Base-by-base conservation (phyloP, 164 flowering plant genomes). In the Nymphaea colorata region DNA sequence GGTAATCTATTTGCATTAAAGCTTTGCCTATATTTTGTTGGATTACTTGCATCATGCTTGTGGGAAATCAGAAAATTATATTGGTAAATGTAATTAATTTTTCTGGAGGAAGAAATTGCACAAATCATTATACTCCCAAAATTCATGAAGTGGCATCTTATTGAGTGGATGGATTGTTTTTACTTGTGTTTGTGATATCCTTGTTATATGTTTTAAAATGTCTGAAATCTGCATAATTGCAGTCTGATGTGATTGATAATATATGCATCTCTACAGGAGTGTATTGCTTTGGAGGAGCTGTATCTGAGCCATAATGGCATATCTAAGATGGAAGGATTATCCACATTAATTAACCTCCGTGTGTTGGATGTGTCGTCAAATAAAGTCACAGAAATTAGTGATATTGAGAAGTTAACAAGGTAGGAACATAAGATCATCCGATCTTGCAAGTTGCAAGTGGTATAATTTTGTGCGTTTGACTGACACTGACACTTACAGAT, bases 291-390 rank as follows among this genome's bases (percentile, higher is more conserved):
- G 55, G 99, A 91, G 77, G 99, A 95, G 79, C 77, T 92, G 12
- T 92, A 95, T 77, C 72, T 94, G 87, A 94, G 99, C 82, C 99
- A 94, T 77, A 94, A 94, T 85, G 99, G 99, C 66, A 92, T 95
- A 64, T 64, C 84, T 44, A 85, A 86, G 78, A 92, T 90, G 96
- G 99, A 92, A 79, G 98, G 98, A 65, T 70, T 90, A 66, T 84
- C 94, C 59, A 75, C 87, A 53, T 82, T 92, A 71, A 83, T 84
- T 14, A 88, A 92, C 75, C 93, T 95, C 42, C 87, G 83, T 47
- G 83, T 95, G 44, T 78, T 95, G 76, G 99, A 95, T 77, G 81
- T 91, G 42, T 84, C 99, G 16, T 83, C 96, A 64, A 95, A 95
- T 77, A 95, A 92, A 80, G 77, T 95, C 65, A 85, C 85, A 42